Conservation (phyloP, 352 stramenopile genomes). For the Phytophthora palmivora region DNA sequence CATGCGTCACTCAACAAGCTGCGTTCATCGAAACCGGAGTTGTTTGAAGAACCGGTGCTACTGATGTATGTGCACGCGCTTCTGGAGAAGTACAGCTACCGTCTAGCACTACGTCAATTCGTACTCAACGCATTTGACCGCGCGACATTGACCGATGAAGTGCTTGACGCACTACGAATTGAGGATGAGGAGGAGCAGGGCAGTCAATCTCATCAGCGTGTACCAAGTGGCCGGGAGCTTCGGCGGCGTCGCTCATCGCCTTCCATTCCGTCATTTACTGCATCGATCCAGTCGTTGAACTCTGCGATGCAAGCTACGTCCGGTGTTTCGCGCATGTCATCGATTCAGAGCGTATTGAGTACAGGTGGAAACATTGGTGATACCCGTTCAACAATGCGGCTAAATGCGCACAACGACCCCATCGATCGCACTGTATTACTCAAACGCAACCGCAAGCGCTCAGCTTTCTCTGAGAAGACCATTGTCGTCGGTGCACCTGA, state of each 20-base stretch:
- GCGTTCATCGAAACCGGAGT: slow-evolving; percentile 61
- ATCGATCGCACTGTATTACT: slow-evolving; percentile 80
- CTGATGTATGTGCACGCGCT: slow-evolving; percentile 85
- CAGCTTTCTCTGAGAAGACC: slow-evolving; percentile 80
- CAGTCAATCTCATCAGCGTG: slow-evolving; percentile 55
- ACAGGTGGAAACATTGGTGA: slow-evolving; percentile 41
- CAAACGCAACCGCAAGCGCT: slow-evolving; percentile 80
- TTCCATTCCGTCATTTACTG: slow-evolving; percentile 89
- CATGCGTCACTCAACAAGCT: slow-evolving; percentile 88
- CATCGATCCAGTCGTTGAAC: slow-evolving; percentile 85
- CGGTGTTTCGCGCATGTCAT: slow-evolving; percentile 60
- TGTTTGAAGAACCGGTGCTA: slow-evolving; percentile 88
- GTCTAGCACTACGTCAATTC: slow-evolving; percentile 85
- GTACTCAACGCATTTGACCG: slow-evolving; percentile 88
- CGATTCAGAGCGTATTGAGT: slow-evolving; percentile 45
- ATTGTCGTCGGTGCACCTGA: slow-evolving; percentile 88
- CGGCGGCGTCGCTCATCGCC: slow-evolving; percentile 79
- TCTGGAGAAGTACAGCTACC: slow-evolving; percentile 87
- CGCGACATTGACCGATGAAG: slow-evolving; percentile 73
- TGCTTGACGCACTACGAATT: slow-evolving; percentile 70
- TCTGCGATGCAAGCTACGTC: slow-evolving; percentile 75
- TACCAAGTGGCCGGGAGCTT: slow-evolving; percentile 58
- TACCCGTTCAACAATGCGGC: slow-evolving; percentile 59
- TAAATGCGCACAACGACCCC: slow-evolving; percentile 65
- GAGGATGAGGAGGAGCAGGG: slow-evolving; percentile 52